Evolutionary conservation across 176 grass and related monocot species (phyloP).

Genomic region (Lolium rigidum): DNA sequence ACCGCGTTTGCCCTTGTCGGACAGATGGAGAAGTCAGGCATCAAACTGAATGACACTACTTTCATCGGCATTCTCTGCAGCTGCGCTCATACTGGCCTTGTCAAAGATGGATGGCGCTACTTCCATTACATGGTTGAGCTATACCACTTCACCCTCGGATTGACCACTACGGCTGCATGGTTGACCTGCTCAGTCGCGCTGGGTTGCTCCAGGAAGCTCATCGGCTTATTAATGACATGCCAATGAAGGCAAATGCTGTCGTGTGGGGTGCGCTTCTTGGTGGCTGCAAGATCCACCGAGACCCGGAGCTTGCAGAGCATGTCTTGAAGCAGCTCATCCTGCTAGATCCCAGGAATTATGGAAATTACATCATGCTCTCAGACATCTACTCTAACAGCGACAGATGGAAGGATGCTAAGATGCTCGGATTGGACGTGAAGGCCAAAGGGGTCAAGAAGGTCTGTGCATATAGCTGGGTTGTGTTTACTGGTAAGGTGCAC

Average conservation of each 20-base stretch:
- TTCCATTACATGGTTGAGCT: conserved; percentile 52
- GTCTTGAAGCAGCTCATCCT: conserved; percentile 63
- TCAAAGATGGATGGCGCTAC: conserved; percentile 57
- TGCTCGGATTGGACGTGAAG: conserved; percentile 63
- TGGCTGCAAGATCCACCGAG: conserved; percentile 64
- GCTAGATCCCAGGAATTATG: conserved; percentile 63
- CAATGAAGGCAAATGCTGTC: conserved; percentile 67
- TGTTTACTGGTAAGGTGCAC: conserved; percentile 53
- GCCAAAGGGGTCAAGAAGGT: conserved; percentile 54
- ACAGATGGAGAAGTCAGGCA: conserved; percentile 53
- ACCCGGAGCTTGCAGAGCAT: conserved; percentile 53
- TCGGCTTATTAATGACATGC: conserved; percentile 60
- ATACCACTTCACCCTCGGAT: conserved; percentile 53
- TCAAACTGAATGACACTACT: conserved; percentile 56
- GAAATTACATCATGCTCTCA: conserved; percentile 65
- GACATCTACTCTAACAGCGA: conserved; percentile 65
- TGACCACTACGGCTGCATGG: conserved; percentile 73
- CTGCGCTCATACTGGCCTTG: conserved; percentile 67
- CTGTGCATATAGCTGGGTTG: conserved; percentile 60
- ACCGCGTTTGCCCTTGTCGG: conserved; percentile 53
- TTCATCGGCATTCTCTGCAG: conserved; percentile 71
- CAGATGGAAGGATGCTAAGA: conserved; percentile 63
- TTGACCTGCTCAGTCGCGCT: conserved; percentile 64
- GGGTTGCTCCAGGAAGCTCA: conserved; percentile 64
- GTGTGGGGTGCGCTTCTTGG: conserved; percentile 67